Base-by-base conservation (phyloP, 257 asterid species). In the Lycium barbarum region DNA sequence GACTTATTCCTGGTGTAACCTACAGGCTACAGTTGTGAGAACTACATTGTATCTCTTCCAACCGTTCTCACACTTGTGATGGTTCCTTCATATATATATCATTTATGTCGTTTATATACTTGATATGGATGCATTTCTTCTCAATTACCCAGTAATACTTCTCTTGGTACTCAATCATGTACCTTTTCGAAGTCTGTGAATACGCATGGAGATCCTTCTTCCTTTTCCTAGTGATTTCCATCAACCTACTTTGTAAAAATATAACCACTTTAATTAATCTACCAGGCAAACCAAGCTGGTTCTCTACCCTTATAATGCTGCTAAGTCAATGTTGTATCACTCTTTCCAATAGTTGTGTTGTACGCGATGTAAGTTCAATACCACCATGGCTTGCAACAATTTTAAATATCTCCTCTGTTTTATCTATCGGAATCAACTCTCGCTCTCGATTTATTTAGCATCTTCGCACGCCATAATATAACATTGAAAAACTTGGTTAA, bases 311-410 rank as follows among this genome's bases (percentile, higher is more conserved):
- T 9, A 72, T n/a, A 71, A 9, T 2, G 15, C 35, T 57, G 5
- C 80, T 40, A 72, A 43, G 2, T 43, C 57, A 72, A 71, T 18
- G 17, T 45, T 18, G 57, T 43, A 71, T 72, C 80, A 43, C 36
- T 72, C 36, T 72, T 43, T 72, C 80, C 80, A 43, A 43, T n/a
- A 72, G 80, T 35, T 43, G 18, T 43, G 57, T 43, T 10, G 57
- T 71, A 71, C 43, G 11, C 67, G 35, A 61, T 61, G 54, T 3
- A 70, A 40, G 33, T 40, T 40, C 26, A 70, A 70, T 38, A 70
- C 79, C 54, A 8, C 79, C 33, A 11, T 40, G 1, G 45, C 26
- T 70, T 70, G 80, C 57, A 72, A 72, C 54, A 38, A 70, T 9
- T 40, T 61, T 17, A 17, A 70, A 70, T 43, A 18, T 45, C 18